Conservation (phyloP, 768 basidiomycete species). For the Clathrus columnatus region DNA sequence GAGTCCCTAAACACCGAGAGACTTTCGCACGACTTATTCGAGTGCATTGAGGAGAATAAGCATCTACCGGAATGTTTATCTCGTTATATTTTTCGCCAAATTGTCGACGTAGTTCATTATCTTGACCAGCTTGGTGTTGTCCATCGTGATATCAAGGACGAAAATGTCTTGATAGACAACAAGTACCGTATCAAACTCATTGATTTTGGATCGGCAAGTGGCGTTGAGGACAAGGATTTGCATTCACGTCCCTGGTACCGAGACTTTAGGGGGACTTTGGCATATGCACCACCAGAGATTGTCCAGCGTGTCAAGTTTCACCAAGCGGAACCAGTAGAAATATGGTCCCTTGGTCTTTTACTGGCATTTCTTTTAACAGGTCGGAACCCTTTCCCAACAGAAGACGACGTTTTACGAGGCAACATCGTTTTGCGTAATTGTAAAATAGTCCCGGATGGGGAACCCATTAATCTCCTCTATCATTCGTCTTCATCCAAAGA, state of each 20-base stretch:
- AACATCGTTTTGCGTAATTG: constrained; percentile 36
- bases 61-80: constrained; percentile 72
- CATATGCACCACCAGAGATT: constrained; percentile 93
- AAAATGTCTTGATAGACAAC: constrained; percentile 78
- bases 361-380: constrained; percentile 93
- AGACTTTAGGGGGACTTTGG: constrained; percentile 87
- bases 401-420: constrained; percentile 67
- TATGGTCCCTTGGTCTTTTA: constrained; percentile 94
- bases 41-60: constrained; percentile 88
- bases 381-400: constrained; percentile 84
- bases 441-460: not conserved
- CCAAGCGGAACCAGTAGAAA: constrained; percentile 88
- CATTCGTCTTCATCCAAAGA: constrained; percentile 10
- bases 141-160: constrained; percentile 96
- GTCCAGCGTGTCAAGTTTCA: constrained; percentile 72
- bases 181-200: constrained; percentile 86
- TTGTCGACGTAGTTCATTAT: constrained; percentile 78
- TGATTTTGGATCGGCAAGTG: constrained; percentile 88
- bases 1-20: too few relatives aligned
- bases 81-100: constrained; percentile 76
- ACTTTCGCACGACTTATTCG: constrained; percentile 86
- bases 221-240: constrained; percentile 47
- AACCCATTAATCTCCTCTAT: not conserved
- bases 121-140: constrained; percentile 77
- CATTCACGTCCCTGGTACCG: constrained; percentile 55